phyloP scores from a whole-genome alignment of 331 rosid species.

The Quercus tomentella region DNA sequence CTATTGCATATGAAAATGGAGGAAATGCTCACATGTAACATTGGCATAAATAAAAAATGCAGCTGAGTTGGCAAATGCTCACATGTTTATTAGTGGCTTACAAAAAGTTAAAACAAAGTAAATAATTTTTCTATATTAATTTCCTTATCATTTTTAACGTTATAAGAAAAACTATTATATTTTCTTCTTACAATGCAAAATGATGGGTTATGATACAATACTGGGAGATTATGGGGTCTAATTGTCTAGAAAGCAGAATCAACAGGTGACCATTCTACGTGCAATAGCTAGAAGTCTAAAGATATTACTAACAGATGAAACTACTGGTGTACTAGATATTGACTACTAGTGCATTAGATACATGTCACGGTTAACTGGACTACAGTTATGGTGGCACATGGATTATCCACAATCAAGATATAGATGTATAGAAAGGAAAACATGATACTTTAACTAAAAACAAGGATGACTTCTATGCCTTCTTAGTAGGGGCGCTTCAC shows the following conservation, averaged over 20 bases:
- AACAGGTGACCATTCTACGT: constrained; percentile 66
- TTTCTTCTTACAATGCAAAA: not conserved
- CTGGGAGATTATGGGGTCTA: constrained; percentile 84
- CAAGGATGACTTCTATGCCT: too few relatives aligned
- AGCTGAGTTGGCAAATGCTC: constrained; percentile 59
- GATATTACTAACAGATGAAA: constrained; percentile 50
- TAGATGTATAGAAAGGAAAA: too few relatives aligned
- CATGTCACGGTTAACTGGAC: constrained; percentile 47
- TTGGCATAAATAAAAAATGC: constrained; percentile 57
- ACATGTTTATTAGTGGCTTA: constrained; percentile 48
- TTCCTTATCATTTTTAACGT: too few relatives aligned
- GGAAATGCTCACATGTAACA: constrained; percentile 34
- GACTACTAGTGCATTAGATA: constrained; percentile 74
- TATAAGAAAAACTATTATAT: not conserved
- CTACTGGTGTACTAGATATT: constrained; percentile 53
- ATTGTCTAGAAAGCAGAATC: constrained; percentile 75
- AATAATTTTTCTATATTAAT: not conserved
- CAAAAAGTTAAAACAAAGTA: constrained; percentile 27
- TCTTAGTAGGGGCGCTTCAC: too few relatives aligned
- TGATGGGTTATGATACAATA: constrained; percentile 62
- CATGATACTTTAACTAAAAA: too few relatives aligned
- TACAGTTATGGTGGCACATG: too few relatives aligned
- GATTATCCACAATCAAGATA: too few relatives aligned
- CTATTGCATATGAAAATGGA: constrained; percentile 51
- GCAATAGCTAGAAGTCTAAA: constrained; percentile 73